Percentiles rank a stretch among this genome's conserved stretches.
phyloP scores from a whole-genome alignment of 164 flowering plant genomes.

The Amborella trichopoda region DNA sequence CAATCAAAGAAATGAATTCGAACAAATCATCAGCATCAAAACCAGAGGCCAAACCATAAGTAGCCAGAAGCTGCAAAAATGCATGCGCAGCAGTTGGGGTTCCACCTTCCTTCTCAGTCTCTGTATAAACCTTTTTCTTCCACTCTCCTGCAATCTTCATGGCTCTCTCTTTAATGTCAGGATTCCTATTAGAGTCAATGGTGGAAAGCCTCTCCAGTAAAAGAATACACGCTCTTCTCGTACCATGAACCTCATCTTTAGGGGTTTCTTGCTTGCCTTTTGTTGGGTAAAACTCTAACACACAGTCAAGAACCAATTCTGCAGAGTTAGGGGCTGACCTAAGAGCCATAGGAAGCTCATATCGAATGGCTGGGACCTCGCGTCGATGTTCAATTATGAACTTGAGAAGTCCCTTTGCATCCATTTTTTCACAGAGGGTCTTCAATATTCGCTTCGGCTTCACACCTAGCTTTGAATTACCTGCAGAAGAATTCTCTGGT shows the following conservation, averaged over 20 bases:
- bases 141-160: conserved; percentile 5
- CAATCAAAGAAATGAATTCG: conserved; percentile 19
- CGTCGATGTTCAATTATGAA: not conserved
- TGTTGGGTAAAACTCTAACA: not conserved
- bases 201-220: not conserved
- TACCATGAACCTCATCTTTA: not conserved
- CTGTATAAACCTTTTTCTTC: conserved; percentile 7
- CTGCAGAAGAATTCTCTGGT: no score
- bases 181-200: not conserved
- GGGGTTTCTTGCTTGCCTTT: no score
- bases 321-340: not conserved
- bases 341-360: not conserved
- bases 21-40: conserved; percentile 29
- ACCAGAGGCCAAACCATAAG: conserved; percentile 27
- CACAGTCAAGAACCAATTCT: not conserved
- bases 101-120: no score
- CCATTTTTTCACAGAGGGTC: not conserved
- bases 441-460: no score
- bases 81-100: no score
- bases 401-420: not conserved
- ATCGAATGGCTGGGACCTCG: not conserved
- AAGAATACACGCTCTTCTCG: not conserved
- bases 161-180: conserved; percentile 2
- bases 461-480: no score
- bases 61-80: conserved; percentile 42